These are phyloP conservation scores for Ascocoryne sarcoides DNA, from an alignment of 2,329 filamentous ascomycete genomes.

Conservation along the genomic window DNA sequence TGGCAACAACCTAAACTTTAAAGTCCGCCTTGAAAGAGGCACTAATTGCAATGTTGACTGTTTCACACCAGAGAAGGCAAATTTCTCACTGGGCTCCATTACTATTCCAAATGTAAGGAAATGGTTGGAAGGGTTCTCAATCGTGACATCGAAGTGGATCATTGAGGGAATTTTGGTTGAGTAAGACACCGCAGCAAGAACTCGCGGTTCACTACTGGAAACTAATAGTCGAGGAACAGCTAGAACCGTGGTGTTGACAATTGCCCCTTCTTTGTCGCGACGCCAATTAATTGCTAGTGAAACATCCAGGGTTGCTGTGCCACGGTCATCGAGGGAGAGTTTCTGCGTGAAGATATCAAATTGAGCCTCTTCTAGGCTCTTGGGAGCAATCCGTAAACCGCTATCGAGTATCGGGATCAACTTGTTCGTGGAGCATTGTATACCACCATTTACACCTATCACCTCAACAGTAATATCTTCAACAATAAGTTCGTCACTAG, in stretches of 20 bases:
- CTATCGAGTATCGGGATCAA: conserved; percentile 29
- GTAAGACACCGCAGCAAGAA: conserved; percentile 49
- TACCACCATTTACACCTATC: conserved; percentile 51
- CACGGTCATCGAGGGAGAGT: conserved; percentile 69
- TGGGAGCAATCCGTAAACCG: conserved; percentile 48
- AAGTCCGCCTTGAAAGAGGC: conserved; percentile 65
- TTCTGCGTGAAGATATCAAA: conserved; percentile 74
- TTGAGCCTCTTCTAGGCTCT: conserved; percentile 60
- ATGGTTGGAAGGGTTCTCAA: conserved; percentile 92
- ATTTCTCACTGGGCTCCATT: conserved; percentile 89
- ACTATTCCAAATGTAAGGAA: conserved; percentile 86
- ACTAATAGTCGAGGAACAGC: conserved; percentile 73
- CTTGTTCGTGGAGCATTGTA: conserved; percentile 45
- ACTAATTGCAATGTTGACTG: conserved; percentile 70
- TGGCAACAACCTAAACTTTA: conserved; percentile 69
- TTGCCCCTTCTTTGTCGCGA: conserved; percentile 34
- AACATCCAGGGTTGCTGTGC: conserved; percentile 65
- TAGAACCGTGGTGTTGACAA: conserved; percentile 56
- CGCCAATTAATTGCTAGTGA: conserved; percentile 71
- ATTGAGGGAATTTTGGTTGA: conserved; percentile 27
- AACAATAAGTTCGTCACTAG: conserved; percentile 50
- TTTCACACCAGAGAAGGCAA: conserved; percentile 88
- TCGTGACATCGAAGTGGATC: conserved; percentile 51
- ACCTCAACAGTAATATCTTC: conserved; percentile 58
- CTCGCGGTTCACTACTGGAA: conserved; percentile 76